phyloP scores from a whole-genome alignment of 1,139 yeast genomes.

The Pneumocystis oryctolagi region DNA sequence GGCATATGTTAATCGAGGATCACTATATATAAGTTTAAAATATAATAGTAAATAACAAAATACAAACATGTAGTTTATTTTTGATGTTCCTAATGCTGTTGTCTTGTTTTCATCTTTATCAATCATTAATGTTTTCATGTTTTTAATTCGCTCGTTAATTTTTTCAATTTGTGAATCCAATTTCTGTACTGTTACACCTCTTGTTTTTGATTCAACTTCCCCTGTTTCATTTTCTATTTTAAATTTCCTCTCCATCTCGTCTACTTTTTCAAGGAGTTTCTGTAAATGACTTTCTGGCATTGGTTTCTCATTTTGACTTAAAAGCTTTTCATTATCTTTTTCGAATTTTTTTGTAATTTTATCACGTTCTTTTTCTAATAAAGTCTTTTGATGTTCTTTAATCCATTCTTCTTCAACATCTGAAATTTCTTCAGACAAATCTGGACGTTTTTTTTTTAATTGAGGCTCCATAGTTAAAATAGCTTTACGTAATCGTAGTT shows the following conservation, averaged over 20 bases:
- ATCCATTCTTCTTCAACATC: conserved; percentile 37
- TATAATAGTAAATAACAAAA: neutral
- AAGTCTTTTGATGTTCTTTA: conserved; percentile 36
- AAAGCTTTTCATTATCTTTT: conserved; percentile 63
- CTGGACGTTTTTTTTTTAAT: conserved; percentile 33
- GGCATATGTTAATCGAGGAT: conserved; percentile 82
- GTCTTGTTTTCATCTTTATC: conserved; percentile 91
- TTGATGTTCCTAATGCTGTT: conserved; percentile 85
- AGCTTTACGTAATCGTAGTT: conserved; percentile 56
- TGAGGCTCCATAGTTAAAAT: conserved; percentile 50
- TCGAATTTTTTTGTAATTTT: conserved; percentile 48
- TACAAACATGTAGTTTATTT: conserved; percentile 62
- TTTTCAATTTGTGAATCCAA: conserved; percentile 57
- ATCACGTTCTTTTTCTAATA: conserved; percentile 48
- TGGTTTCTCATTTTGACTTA: conserved; percentile 39
- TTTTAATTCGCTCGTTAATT: conserved; percentile 54
- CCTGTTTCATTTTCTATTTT: conserved; percentile 48
- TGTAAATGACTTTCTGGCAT: conserved; percentile 42
- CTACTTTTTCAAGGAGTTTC: conserved; percentile 33
- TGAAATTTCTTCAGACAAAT: conserved; percentile 55
- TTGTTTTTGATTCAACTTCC: conserved; percentile 40
- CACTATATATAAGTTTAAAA: conserved; percentile 24
- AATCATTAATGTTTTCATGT: conserved; percentile 57
- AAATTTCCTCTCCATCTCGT: conserved; percentile 26
- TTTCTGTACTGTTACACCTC: conserved; percentile 46